phyloP scores from a whole-genome alignment of 805 yeast genomes.

The Vanderwaltozyma polyspora region DNA sequence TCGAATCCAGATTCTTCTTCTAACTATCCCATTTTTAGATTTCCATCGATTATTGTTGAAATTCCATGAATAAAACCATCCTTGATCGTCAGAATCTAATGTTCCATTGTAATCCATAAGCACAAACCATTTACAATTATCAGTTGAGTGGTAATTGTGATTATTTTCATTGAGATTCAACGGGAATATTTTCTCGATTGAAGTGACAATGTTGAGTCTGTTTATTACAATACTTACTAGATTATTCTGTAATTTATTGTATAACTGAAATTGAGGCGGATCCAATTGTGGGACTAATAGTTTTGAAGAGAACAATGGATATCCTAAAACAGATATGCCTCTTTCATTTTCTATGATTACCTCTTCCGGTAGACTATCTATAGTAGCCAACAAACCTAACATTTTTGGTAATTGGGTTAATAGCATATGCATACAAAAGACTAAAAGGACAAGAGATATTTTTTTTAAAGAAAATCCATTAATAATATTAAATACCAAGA shows the following conservation, averaged over 20 bases:
- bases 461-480: no score
- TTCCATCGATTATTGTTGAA: slow-evolving; percentile 47
- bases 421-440: neutral
- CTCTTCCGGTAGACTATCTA: slow-evolving; percentile 23
- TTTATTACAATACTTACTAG: neutral
- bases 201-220: slow-evolving; percentile 3
- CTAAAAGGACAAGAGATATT: no score
- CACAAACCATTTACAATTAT: slow-evolving; percentile 49
- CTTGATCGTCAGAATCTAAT: slow-evolving; percentile 66
- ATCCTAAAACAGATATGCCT: slow-evolving; percentile 42
- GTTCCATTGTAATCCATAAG: slow-evolving; percentile 39
- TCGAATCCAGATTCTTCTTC: slow-evolving; percentile 59
- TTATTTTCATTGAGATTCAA: slow-evolving; percentile 4
- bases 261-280: slow-evolving; percentile 31
- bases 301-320: slow-evolving; percentile 37
- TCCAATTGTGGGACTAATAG: slow-evolving; percentile 38
- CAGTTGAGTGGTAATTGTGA: neutral
- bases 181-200: slow-evolving; percentile 15
- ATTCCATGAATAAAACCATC: slow-evolving; percentile 62
- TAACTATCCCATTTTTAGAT: slow-evolving; percentile 50
- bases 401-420: neutral
- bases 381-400: slow-evolving; percentile 1
- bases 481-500: no score
- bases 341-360: slow-evolving; percentile 44
- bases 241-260: slow-evolving; percentile 7